These are phyloP conservation scores for Aspergillus cavernicola DNA, from an alignment of 495 filamentous ascomycete genomes.

Conservation along the genomic window DNA sequence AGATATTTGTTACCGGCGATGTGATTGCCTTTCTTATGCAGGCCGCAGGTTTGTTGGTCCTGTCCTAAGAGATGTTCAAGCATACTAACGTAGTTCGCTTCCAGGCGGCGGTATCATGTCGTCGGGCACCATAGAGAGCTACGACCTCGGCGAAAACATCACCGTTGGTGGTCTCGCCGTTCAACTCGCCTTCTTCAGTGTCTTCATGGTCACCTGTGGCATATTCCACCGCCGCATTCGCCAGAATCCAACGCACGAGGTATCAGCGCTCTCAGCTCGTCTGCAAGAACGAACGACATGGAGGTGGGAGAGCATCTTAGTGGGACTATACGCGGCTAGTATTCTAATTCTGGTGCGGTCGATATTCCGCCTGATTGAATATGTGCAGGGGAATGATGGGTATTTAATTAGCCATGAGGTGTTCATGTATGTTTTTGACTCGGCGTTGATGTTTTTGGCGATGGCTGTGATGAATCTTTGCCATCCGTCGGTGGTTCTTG, in stretches of 20 bases:
- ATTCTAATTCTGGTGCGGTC: constrained; percentile 12
- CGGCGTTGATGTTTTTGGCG: constrained; percentile 6
- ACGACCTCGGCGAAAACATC: constrained; percentile 35
- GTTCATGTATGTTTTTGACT: constrained; percentile 13
- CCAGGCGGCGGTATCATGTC: constrained; percentile 24
- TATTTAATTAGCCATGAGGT: constrained; percentile 8
- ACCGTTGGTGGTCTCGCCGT: constrained; percentile 38
- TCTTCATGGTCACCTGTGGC: constrained; percentile 35
- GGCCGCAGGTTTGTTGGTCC: constrained; percentile 19
- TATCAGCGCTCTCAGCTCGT: neutral
- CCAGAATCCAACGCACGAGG: constrained; percentile 20
- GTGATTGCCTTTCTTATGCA: constrained; percentile 34
- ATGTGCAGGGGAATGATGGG: constrained; percentile 10
- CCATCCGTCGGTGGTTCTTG: constrained; percentile 11
- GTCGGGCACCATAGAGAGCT: constrained; percentile 9
- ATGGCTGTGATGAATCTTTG: constrained; percentile 17
- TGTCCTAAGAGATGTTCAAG: neutral
- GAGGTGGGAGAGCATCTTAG: neutral
- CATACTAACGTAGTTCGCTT: neutral
- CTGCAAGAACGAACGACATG: neutral
- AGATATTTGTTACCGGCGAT: constrained; percentile 38
- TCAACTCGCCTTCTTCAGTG: constrained; percentile 43
- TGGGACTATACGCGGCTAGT: neutral
- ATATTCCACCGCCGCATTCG: constrained; percentile 36
- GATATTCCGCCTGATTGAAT: constrained; percentile 11